A percentile compares a stretch with the other conserved stretches of the same genome.
phyloP scores from a whole-genome alignment of 306 rosid genomes.

The Acacia crassicarpa region DNA sequence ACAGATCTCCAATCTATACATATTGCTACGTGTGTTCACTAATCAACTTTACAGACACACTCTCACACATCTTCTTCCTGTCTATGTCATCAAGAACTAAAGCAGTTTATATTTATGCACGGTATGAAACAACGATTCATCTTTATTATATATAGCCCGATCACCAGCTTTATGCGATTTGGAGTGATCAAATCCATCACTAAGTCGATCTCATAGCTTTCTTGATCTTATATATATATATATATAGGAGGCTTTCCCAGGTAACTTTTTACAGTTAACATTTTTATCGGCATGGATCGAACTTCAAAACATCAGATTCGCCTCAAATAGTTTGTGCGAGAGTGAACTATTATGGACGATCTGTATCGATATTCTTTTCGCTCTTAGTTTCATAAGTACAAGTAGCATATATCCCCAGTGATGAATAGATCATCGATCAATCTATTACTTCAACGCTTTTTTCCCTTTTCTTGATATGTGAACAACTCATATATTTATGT shows the following conservation, averaged over 20 bases:
- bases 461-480: background rate
- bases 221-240: background rate
- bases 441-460: background rate
- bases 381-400: background rate
- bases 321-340: background rate
- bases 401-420: background rate
- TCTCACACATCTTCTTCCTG: background rate
- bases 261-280: background rate
- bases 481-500: background rate
- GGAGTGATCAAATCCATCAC: constrained; percentile 6
- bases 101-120: background rate
- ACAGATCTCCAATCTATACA: background rate
- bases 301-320: background rate
- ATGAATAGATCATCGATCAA: constrained; percentile 12
- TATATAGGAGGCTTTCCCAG: background rate
- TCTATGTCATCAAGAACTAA: background rate
- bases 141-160: background rate
- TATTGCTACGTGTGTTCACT: background rate
- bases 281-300: background rate
- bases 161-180: background rate
- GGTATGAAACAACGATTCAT: background rate
- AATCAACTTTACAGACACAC: background rate
- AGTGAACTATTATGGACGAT: constrained; percentile 3
- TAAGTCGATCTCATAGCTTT: background rate
- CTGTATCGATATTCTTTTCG: background rate